Evolutionary conservation across 1,284 basidiomycete species (phyloP), one percentile per base, ranked within the genome.

Genomic region (Ustilago cynodontis): DNA sequence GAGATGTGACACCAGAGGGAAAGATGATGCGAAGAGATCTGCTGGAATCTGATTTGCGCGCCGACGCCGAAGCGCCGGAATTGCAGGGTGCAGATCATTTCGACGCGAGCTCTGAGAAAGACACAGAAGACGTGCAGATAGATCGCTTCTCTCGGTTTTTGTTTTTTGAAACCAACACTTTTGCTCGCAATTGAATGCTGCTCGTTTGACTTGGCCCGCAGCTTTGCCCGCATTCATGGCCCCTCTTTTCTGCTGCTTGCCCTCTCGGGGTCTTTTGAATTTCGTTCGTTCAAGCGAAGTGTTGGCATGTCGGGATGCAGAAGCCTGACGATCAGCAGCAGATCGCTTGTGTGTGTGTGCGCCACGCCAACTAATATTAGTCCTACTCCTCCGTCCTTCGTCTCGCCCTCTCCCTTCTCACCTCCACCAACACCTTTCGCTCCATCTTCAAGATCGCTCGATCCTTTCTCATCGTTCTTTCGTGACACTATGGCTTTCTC

Each of bases 401-500:
- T 39, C 10, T 18, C n/a, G 13, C 16, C 39, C 33, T 51, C 28
- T 29, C 39, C 56, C 61, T 8, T 29, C 41, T n/a, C n/a, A n/a
- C 43, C 33, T 47, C 55, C 55, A 62, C 47, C 65, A 45, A 22
- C 50, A 18, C 43, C 35, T 59, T 52, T 26, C 20, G 11, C 55
- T 50, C 16, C 50, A 26, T 60, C 43, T 33, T 49, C 22, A 58
- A 41, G 14, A 49, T 28, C 22, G 18, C 26, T n/a, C 54, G 37
- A 18, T 55, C 53, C 26, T 52, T 54, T 49, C 57, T 50, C 41
- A 24, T 65, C 22, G 33, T 43, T 59, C 37, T 1, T 24, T 47
- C 54, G n/a, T 16, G 10, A 47, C 53, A 71, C 47, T 10, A 77
- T 77, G 74, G 45, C 57, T 33, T 77, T 77, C 66, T 56, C 63